phyloP scores from a whole-genome alignment of 306 rosid genomes.

The Trifolium repens region DNA sequence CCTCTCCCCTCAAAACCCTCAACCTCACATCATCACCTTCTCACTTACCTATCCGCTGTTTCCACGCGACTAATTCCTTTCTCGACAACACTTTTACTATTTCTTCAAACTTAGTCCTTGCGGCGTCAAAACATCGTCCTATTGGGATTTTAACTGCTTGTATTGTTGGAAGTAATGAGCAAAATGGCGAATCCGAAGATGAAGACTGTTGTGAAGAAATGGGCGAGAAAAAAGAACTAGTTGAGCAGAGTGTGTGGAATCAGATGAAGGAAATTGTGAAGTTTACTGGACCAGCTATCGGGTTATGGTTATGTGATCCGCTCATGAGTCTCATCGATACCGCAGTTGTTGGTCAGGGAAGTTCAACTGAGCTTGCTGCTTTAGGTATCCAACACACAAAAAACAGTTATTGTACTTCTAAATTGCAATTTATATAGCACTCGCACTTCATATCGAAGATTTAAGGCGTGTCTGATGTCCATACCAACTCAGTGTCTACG shows the following conservation, averaged over 20 bases:
- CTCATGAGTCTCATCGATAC: slow-evolving; percentile 91
- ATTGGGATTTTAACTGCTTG: slow-evolving; percentile 32
- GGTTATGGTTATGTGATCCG: slow-evolving; percentile 84
- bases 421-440: neutral
- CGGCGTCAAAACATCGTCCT: neutral
- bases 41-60: slow-evolving; percentile 13
- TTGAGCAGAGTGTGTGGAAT: slow-evolving; percentile 52
- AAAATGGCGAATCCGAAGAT: slow-evolving; percentile 5
- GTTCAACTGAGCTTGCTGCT: slow-evolving; percentile 92
- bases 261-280: slow-evolving; percentile 74
- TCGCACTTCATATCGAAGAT: too few species aligned
- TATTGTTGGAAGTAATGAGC: slow-evolving; percentile 30
- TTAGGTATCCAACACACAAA: slow-evolving; percentile 50
- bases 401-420: neutral
- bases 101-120: slow-evolving; percentile 39
- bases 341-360: slow-evolving; percentile 83
- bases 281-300: slow-evolving; percentile 83
- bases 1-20: slow-evolving; percentile 41
- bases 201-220: slow-evolving; percentile 25
- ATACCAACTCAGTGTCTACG: too few species aligned
- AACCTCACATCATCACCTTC: slow-evolving; percentile 26
- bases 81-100: neutral
- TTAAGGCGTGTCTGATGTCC: too few species aligned
- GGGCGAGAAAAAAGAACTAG: slow-evolving; percentile 48
- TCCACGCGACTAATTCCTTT: slow-evolving; percentile 27